Percentiles rank a stretch among this genome's conserved stretches.
Evolutionary conservation across 164 flowering plant genomes (phyloP).

Genomic region (Cinnamomum chago): DNA sequence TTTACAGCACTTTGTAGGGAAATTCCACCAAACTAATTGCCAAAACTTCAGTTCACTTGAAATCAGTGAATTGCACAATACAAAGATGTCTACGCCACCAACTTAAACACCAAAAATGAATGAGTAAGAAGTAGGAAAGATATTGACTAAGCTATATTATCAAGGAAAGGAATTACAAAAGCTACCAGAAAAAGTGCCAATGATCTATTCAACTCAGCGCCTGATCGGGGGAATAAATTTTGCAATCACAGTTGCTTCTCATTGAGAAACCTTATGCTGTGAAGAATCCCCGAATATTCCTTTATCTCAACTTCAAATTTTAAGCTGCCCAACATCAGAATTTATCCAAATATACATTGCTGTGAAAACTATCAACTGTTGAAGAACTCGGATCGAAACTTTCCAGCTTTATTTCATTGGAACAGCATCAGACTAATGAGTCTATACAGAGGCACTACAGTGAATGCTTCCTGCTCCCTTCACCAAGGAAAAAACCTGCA

Average conservation of each 20-base stretch:
- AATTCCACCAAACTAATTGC: background rate
- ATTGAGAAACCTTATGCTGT: background rate
- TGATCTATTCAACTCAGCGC: background rate
- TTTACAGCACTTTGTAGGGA: background rate
- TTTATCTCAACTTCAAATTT: background rate
- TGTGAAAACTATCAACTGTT: background rate
- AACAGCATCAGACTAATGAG: background rate
- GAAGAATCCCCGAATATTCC: background rate
- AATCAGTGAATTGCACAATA: background rate
- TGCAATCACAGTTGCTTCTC: background rate
- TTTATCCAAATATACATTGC: background rate
- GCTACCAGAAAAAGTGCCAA: background rate
- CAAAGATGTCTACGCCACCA: background rate
- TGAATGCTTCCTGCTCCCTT: background rate
- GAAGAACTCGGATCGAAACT: background rate
- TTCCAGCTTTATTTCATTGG: background rate
- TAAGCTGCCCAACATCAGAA: background rate
- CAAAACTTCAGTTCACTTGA: background rate
- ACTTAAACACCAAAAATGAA: background rate
- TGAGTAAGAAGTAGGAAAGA: background rate
- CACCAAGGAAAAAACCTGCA: background rate
- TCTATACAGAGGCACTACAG: background rate
- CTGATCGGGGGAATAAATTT: background rate
- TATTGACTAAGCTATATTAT: background rate
- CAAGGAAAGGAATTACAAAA: background rate